Evolutionary conservation across 495 filamentous ascomycete species (phyloP).

Genomic region (Evansstolkia leycettana): DNA sequence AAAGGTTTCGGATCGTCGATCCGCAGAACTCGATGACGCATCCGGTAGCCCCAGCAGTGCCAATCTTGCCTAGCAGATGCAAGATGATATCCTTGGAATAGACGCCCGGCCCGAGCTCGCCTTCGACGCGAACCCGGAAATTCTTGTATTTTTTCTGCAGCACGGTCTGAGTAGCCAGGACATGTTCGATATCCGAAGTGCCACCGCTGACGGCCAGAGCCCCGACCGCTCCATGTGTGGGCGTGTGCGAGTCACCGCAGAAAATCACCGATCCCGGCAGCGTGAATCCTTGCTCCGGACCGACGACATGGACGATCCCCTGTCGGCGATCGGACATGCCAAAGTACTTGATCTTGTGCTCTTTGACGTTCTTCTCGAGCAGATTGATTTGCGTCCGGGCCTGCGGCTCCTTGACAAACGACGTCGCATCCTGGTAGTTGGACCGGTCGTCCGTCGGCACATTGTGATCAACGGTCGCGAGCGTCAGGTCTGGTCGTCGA

Average conservation of each 20-base stretch:
- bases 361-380: slow-evolving; percentile 93
- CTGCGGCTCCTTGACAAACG: slow-evolving; percentile 88
- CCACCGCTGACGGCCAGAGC: slow-evolving; percentile 94
- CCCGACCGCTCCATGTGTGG: slow-evolving; percentile 94
- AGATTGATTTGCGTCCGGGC: slow-evolving; percentile 88
- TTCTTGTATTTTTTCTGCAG: slow-evolving; percentile 94
- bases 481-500: slow-evolving; percentile 87
- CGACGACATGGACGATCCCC: slow-evolving; percentile 97
- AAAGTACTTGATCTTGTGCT: slow-evolving; percentile 94
- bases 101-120: slow-evolving; percentile 78
- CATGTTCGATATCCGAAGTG: slow-evolving; percentile 96
- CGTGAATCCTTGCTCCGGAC: slow-evolving; percentile 97
- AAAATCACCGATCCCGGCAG: slow-evolving; percentile 95
- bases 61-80: slow-evolving; percentile 85
- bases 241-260: slow-evolving; percentile 95
- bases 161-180: slow-evolving; percentile 88
- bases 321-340: slow-evolving; percentile 92
- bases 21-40: slow-evolving; percentile 96
- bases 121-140: slow-evolving; percentile 93
- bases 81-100: slow-evolving; percentile 95
- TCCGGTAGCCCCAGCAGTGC: slow-evolving; percentile 89
- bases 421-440: slow-evolving; percentile 70
- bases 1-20: slow-evolving; percentile 75
- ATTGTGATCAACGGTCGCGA: slow-evolving; percentile 96
- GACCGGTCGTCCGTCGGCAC: slow-evolving; percentile 23